Evolutionary conservation across 148 eudicot species (phyloP), one percentile per base, ranked within the genome.

Genomic region (Dianthus caryophyllus): DNA sequence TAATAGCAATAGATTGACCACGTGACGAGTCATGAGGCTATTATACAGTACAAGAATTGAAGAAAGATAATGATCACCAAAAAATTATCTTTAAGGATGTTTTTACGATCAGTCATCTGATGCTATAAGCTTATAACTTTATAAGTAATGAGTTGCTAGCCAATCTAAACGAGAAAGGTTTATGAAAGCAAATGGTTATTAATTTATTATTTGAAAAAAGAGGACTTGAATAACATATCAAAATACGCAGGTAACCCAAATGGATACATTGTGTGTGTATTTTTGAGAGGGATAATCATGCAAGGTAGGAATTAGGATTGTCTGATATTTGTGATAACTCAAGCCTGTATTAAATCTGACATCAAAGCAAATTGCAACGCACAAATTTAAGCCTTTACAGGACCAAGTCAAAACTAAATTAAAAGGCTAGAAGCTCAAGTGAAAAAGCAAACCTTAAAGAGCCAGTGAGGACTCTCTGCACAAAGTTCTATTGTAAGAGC

Each of bases 401-500:
- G 38, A 25, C 36, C 62, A 36, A 22, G 31, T 6, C 31, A 60
- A 48, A 16, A 22, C 16, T 47, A 46, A 63, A 43, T 33, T 33
- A 33, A 33, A 33, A 33, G 38, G 4, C 38, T n/a, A 33, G 4
- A 27, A 50, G 17, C 0, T 10, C 30, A 15, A 10, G 30, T 14
- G 29, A 59, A 24, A 58, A 30, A 33, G 31, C 14, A 57, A 46
- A 85, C 97, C 94, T 92, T 92, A 69, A 73, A 79, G 25, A 89
- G 93, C 97, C 97, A 92, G 69, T 89, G 96, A 74, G 96, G 97
- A 81, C 89, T 82, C 79, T 92, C 97, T 15, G 88, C 88, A 75
- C 91, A 89, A 60, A 89, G 82, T 74, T 80, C 88, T 78, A 92
- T 92, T 38, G 78, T 48, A 50, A 89, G 33, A 62, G 84, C 94